Percentiles rank a stretch among this genome's conserved stretches.
Evolutionary conservation across 352 stramenopile species (phyloP).

Genomic region (Globisporangium sylvaticum): DNA sequence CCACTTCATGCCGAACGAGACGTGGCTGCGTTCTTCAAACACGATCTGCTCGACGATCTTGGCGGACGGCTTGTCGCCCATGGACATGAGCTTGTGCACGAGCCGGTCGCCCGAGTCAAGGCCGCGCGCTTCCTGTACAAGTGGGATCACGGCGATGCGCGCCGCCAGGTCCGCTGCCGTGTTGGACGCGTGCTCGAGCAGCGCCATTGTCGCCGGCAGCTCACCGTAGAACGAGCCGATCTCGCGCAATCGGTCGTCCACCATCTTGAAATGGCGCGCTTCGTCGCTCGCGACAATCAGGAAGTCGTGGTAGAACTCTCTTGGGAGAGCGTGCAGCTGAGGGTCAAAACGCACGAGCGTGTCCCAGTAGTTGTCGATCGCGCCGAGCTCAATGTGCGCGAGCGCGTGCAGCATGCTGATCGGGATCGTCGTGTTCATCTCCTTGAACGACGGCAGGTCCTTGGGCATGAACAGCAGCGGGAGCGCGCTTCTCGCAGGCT

Average conservation of each 20-base stretch:
- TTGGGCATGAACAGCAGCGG: conserved; percentile 64
- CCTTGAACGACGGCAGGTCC: conserved; percentile 66
- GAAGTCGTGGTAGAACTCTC: conserved; percentile 75
- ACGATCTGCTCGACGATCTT: conserved; percentile 75
- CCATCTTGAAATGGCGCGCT: conserved; percentile 75
- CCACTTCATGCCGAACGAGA: conserved; percentile 78
- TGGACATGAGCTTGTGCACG: conserved; percentile 67
- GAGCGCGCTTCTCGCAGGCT: conserved; percentile 41
- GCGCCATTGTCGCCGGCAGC: conserved; percentile 56
- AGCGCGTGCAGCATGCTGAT: conserved; percentile 79
- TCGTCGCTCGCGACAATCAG: conserved; percentile 68
- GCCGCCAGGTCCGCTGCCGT: conserved; percentile 60
- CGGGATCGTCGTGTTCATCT: conserved; percentile 55
- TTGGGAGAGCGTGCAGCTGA: conserved; percentile 32
- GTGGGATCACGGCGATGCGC: conserved; percentile 70
- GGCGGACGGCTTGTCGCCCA: conserved; percentile 64
- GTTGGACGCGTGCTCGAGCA: conserved; percentile 74
- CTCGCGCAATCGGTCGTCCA: conserved; percentile 57
- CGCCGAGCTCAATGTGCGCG: conserved; percentile 83
- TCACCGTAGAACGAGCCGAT: conserved; percentile 64
- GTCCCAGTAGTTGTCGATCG: conserved; percentile 88
- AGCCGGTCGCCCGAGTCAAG: conserved; percentile 74
- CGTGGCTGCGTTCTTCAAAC: conserved; percentile 71
- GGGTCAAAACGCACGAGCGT: conserved; percentile 81
- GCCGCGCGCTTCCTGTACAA: conserved; percentile 77